Evolutionary conservation across 352 stramenopile genomes (phyloP), one percentile per base, ranked within the genome.

Genomic region (Phytophthora litchii): DNA sequence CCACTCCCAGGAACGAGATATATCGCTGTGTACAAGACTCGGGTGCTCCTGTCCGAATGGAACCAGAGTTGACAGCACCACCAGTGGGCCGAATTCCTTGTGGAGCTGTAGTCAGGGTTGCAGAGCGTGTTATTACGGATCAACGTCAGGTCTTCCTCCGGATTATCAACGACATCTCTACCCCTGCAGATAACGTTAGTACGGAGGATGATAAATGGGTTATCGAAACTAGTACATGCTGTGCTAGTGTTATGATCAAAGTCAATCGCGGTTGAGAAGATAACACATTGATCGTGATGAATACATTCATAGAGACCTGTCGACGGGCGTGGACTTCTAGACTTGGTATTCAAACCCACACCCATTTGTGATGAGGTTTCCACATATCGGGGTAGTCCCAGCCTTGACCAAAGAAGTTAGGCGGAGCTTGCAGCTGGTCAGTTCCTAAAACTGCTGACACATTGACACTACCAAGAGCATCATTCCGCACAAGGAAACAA

Each of bases 201-300:
- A 37, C 11, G 31, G 13, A 37, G 36, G 42, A 14, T 9, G 41
- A 56, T 3, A 57, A 78, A 43, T 92, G 80, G 78, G 75, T 92
- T 29, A 92, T 92, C 32, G 83, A 92, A 54, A 92, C 83, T 6
- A 90, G 78, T 50, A 88, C 80, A 4, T 87, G 83, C 53, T 92
- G 83, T 41, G 72, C 80, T n/a, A 92, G 74, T 38, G 83, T 92
- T 38, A 83, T 92, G 72, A 72, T 83, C 56, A 88, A 86, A 25
- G 27, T 57, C 11, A 54, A 54, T 17, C n/a, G 25, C 9, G 17
- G 16, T 36, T 38, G 38, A 52, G 38, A 50, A 47, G 31, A n/a
- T n/a, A 34, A 47, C 3, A 43, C 31, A 23, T 44, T 5, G 37
- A 55, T 35, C 36, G 37, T 3, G 8, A 25, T 7, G 27, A 64